phyloP scores from a whole-genome alignment of 176 grass and related monocot genomes.

The Themeda triandra region DNA sequence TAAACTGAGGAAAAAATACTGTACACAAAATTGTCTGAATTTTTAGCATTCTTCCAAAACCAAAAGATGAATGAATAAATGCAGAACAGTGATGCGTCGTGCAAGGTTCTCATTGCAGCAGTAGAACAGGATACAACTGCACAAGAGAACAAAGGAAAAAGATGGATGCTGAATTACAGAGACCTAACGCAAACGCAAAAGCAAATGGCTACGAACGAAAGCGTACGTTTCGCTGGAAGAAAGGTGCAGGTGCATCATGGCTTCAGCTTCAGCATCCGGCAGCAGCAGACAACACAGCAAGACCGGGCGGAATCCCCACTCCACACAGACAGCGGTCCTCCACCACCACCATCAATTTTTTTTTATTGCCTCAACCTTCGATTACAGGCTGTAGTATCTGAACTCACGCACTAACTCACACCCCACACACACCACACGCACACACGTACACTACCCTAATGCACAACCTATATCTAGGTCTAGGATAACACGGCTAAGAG shows the following conservation, averaged over 20 bases:
- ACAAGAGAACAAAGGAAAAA: not conserved
- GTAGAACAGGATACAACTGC: not conserved
- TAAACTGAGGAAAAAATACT: not conserved
- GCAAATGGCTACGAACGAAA: not conserved
- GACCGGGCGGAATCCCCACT: not conserved
- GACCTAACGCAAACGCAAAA: not conserved
- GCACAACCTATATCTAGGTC: too few relatives aligned
- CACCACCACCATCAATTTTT: constrained; percentile 1
- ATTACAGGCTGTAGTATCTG: too few relatives aligned
- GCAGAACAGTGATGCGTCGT: not conserved
- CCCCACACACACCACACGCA: too few relatives aligned
- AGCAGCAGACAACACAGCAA: not conserved
- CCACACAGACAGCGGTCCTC: not conserved
- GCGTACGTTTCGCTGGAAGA: not conserved
- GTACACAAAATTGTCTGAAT: not conserved
- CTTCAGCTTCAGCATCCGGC: not conserved
- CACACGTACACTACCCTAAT: too few relatives aligned
- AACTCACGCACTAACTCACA: too few relatives aligned
- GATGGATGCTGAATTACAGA: not conserved
- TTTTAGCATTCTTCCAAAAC: not conserved
- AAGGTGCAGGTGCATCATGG: constrained; percentile 8
- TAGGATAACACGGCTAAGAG: too few relatives aligned
- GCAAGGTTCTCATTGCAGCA: not conserved
- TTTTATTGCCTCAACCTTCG: too few relatives aligned
- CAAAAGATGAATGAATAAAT: not conserved